These are phyloP conservation scores for Penicillium sp. DNA, from an alignment of 2,329 filamentous ascomycete species.

Conservation along the genomic window DNA sequence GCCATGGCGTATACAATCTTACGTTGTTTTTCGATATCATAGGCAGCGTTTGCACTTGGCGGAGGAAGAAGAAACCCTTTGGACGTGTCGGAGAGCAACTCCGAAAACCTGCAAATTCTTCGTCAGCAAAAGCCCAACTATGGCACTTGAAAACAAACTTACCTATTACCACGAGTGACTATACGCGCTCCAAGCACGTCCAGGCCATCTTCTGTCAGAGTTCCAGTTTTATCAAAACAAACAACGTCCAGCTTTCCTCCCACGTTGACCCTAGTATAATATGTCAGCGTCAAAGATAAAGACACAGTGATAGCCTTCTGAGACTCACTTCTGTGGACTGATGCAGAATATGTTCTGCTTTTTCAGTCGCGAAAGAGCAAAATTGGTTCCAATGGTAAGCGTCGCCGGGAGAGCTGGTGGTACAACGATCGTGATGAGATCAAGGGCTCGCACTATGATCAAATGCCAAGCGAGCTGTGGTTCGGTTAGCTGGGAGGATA, in stretches of 20 bases:
- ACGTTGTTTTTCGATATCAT: slow-evolving; percentile 62
- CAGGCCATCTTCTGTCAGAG: slow-evolving; percentile 90
- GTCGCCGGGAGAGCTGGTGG: slow-evolving; percentile 93
- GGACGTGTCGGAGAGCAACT: slow-evolving; percentile 64
- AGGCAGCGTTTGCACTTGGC: slow-evolving; percentile 56
- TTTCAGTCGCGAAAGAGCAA: slow-evolving; percentile 82
- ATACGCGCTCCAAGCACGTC: slow-evolving; percentile 88
- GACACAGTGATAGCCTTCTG: not conserved
- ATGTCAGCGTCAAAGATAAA: not conserved
- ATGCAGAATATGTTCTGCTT: slow-evolving; percentile 95
- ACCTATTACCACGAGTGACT: slow-evolving; percentile 60
- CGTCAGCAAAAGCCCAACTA: slow-evolving; percentile 13
- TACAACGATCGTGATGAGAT: slow-evolving; percentile 96
- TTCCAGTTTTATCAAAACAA: slow-evolving; percentile 99
- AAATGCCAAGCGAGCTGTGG: slow-evolving; percentile 73
- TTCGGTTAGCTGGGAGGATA: slow-evolving; percentile 18
- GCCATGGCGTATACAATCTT: slow-evolving; percentile 92
- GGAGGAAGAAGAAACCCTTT: slow-evolving; percentile 55
- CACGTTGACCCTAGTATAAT: slow-evolving; percentile 71
- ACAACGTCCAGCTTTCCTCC: slow-evolving; percentile 94
- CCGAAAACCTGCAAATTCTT: slow-evolving; percentile 59
- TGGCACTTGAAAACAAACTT: not conserved
- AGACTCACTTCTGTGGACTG: slow-evolving; percentile 69
- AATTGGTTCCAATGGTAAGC: slow-evolving; percentile 93
- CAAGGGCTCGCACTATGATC: slow-evolving; percentile 86